Evolutionary conservation across 2,329 filamentous ascomycete genomes (phyloP), one percentile per base, ranked within the genome.

Genomic region (Pseudophaeomoniella oleicola): DNA sequence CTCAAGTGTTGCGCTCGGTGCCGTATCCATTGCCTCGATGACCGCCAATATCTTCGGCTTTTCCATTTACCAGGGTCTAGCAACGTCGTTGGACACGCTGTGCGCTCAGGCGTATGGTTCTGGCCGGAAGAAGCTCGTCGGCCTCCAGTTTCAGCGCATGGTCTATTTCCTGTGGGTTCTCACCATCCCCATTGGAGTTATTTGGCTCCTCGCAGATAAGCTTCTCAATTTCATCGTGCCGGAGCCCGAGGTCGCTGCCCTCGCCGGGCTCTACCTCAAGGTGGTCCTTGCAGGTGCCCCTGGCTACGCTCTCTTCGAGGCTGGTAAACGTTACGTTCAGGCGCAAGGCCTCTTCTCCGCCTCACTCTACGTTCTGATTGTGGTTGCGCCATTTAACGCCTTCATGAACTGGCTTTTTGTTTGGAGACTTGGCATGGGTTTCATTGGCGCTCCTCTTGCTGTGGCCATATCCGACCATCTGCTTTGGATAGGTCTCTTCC

Each of bases 21-120:
- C 76, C 0, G 74, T 81, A 27, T 76, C 71, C 50, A 57, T 82
- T 43, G 77, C 75, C 4, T 77, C 77, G 49, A 88, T 88, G 82
- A 83, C 80, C 2, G 78, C 78, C 17, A 84, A 76, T 44, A 87
- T 90, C 46, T 81, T 73, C 11, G 83, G 80, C 39, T 78, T 81
- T 49, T 80, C 79, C 0, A 75, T 83, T 12, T 81, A 83, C 51
- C 81, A 86, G 51, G 81, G 86, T 5, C 68, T 96, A 11, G 80
- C 86, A 1, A 96, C 88, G 3, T 84, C 80, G 44, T 66, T 96
- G 27, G 88, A 96, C 58, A 96, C 88, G 0, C 74, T 96, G 2
- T 94, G 88, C 55, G 75, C 88, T 0, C 88, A 96, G 57, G 88
- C 90, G 1, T 96, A 92, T 53, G 88, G 90, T 2, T 92, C 83